These are phyloP conservation scores for Scenedesmus sp. DNA, from an alignment of 163 green algal species.

Conservation along the genomic window DNA sequence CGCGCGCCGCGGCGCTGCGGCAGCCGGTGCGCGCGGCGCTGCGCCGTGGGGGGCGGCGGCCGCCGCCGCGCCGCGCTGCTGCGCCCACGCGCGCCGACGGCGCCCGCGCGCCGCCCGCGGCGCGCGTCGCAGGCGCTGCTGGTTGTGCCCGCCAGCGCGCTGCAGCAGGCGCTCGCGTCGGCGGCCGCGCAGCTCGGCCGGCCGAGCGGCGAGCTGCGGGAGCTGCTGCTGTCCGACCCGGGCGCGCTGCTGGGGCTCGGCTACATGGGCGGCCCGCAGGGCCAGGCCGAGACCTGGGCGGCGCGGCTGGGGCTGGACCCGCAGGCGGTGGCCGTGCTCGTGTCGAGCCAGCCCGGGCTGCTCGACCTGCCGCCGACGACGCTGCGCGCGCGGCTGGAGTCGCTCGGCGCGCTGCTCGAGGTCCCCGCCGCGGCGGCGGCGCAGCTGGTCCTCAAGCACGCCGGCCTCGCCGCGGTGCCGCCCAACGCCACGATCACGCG, in stretches of 20 bases:
- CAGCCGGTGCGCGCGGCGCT: conserved; percentile 23
- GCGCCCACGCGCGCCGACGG: too few relatives aligned
- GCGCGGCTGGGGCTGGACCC: conserved; percentile 46
- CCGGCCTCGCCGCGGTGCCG: conserved; percentile 56
- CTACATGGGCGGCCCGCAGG: conserved; percentile 19
- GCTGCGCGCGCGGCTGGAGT: conserved; percentile 53
- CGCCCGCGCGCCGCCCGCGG: too few relatives aligned
- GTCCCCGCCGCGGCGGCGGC: conserved; percentile 42
- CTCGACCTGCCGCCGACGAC: conserved; percentile 57
- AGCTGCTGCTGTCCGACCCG: conserved; percentile 45
- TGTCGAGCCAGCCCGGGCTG: conserved; percentile 48
- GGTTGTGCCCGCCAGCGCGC: conserved; percentile 14
- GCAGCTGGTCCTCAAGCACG: conserved; percentile 59
- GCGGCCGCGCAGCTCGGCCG: conserved; percentile 32
- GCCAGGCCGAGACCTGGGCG: conserved; percentile 38
- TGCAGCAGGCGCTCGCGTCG: conserved; percentile 13
- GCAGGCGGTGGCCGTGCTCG: conserved; percentile 41
- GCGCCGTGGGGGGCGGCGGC: too few relatives aligned
- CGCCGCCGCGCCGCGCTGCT: too few relatives aligned
- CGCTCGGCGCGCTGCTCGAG: conserved; percentile 57
- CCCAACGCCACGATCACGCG: conserved; percentile 67
- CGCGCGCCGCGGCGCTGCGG: conserved; percentile 18
- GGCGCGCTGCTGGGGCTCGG: conserved; percentile 41
- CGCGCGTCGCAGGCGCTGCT: conserved; percentile 25
- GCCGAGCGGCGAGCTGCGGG: conserved; percentile 5